Evolutionary conservation across 2,329 filamentous ascomycete genomes (phyloP), one percentile per base, ranked within the genome.

Genomic region (Aspergillus flavus): DNA sequence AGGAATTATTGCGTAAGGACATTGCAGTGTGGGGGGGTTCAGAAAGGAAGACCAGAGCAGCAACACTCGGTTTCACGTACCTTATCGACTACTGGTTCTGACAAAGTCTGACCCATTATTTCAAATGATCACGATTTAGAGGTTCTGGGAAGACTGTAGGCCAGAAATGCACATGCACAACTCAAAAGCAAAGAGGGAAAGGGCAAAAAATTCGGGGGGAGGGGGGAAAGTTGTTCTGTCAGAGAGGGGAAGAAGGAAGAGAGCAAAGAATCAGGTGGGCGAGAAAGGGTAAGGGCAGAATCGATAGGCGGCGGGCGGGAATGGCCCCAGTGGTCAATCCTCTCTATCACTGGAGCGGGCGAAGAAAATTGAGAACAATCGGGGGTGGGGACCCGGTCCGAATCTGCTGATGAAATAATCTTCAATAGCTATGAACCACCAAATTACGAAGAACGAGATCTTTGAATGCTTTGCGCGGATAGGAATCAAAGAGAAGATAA

Each of bases 61-160:
- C 46, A 50, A 52, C 48, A n/a, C 26, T 52, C 58, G 55, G 41
- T 59, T 66, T 61, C 55, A 72, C 87, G 79, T 87, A 99, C 95
- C 94, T 99, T 99, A 79, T 98, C 95, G 80, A 97, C 91, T 76
- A 99, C 94, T 76, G 95, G 95, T 86, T 99, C 95, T 76, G 94
- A 98, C 78, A 99, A 90, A 81, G 95, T 99, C 86, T 99, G 95
- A 87, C 95, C 95, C 95, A 99, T 99, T 82, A 78, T 85, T 76
- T 73, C 67, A 69, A 66, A 61, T 58, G 68, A 66, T 69, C 65
- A 64, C 69, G 67, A 69, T 69, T 63, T 65, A 54, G 39, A 48
- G 46, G 43, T 50, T 23, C 30, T 23, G 54, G 43, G 34, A 39
- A 57, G 52, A 53, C 32, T 59, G 41, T 34, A 57, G 63, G 61